Percentiles rank a stretch among this genome's conserved stretches.
Conservation (phyloP, 2,329 filamentous ascomycete species). For the Zarea fungicola region DNA sequence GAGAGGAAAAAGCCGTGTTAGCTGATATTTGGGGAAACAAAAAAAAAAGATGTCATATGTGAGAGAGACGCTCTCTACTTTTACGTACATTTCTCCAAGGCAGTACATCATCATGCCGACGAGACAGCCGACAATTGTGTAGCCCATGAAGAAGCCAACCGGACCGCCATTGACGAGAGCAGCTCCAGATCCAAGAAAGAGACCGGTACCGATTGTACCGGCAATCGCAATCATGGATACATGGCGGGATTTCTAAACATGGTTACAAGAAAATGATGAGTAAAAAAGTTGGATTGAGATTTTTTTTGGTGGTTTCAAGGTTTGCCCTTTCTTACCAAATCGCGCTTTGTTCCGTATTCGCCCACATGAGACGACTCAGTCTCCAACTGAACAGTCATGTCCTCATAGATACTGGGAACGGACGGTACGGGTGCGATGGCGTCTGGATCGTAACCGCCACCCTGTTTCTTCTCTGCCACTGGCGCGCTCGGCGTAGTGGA, state of each 20-base stretch:
- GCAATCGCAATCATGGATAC: conserved; percentile 34
- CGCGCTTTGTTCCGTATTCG: conserved; percentile 15
- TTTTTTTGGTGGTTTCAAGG: too few relatives aligned
- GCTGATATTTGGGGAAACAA: not conserved
- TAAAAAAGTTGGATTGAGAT: not conserved
- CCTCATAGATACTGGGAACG: not conserved
- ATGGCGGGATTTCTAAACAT: conserved; percentile 19
- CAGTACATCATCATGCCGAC: conserved; percentile 18
- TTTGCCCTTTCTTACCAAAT: conserved; percentile 10
- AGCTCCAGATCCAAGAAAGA: conserved; percentile 19
- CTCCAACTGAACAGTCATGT: not conserved
- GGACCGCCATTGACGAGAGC: conserved; percentile 15
- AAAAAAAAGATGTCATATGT: not conserved
- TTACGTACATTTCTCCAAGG: conserved; percentile 17
- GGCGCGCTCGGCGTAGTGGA: not conserved
- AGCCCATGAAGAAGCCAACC: conserved; percentile 15
- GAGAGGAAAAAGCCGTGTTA: too few relatives aligned
- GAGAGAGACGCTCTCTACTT: conserved; percentile 5
- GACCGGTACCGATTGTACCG: conserved; percentile 17
- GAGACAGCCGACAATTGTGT: conserved; percentile 14
- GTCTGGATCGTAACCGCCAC: not conserved
- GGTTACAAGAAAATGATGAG: not conserved
- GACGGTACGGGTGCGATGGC: not conserved
- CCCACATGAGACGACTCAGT: conserved; percentile 14
- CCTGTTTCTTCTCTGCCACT: not conserved